Percentiles rank a stretch among this genome's conserved stretches.
Conservation (phyloP, 768 basidiomycete genomes). For the Amanita thiersii region DNA sequence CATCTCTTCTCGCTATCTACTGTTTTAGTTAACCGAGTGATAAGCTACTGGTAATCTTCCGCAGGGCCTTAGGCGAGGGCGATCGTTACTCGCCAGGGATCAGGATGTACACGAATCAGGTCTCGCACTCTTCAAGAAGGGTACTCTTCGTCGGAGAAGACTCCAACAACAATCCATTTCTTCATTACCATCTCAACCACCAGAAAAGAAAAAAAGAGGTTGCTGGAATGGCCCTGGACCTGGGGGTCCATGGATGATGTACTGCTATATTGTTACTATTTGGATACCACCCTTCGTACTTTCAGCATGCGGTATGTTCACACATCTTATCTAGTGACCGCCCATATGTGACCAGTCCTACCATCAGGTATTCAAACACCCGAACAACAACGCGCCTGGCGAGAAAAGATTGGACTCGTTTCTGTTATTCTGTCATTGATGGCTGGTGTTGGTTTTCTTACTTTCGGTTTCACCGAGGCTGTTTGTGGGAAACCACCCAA, state of each 20-base stretch:
- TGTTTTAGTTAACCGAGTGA: conserved; percentile 5
- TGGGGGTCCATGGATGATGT: conserved; percentile 92
- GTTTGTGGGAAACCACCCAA: conserved; percentile 88
- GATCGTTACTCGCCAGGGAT: conserved; percentile 84
- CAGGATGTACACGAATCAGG: conserved; percentile 90
- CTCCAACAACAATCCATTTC: conserved; percentile 35
- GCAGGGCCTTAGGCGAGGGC: conserved; percentile 70
- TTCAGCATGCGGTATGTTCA: conserved; percentile 65
- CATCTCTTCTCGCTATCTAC: conserved; percentile 11
- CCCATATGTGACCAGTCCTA: conserved; percentile 1
- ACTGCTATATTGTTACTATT: conserved; percentile 79
- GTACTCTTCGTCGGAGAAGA: conserved; percentile 67
- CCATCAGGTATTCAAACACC: conserved; percentile 73
- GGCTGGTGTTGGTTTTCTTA: conserved; percentile 94
- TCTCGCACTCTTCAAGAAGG: conserved; percentile 84
- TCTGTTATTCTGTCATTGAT: conserved; percentile 74
- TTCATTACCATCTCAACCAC: conserved; percentile 24
- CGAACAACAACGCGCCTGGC: conserved; percentile 94
- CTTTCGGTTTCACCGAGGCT: conserved; percentile 93
- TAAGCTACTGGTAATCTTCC: conserved; percentile 79
- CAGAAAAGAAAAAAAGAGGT: conserved; percentile 32
- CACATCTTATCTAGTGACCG: background rate
- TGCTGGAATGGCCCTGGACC: conserved; percentile 83
- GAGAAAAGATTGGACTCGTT: conserved; percentile 95
- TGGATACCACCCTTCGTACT: conserved; percentile 78